Base-by-base conservation (phyloP, 441 rosid genomes). In the Populus hybrid region DNA sequence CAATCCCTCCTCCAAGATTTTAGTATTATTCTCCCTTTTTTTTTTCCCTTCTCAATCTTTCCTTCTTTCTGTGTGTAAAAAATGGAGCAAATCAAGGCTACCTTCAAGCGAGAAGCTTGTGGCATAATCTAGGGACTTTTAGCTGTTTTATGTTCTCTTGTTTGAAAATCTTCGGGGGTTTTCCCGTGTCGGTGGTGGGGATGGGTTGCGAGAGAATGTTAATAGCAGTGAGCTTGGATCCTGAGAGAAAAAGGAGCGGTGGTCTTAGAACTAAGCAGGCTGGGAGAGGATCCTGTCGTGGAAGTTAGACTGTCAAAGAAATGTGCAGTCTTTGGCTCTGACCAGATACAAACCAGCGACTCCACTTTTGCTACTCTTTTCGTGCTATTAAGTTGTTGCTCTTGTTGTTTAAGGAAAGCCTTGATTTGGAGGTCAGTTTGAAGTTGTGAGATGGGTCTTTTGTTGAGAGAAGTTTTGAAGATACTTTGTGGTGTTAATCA, bases 231-330 rank as follows among this genome's bases (percentile, higher is more conserved):
- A 92, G 89, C 86, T 92, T 94, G 92, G 99, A 95, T 88, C 97
- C 99, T 77, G 97, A 92, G 75, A 86, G 99, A 82, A 94, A 91
- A 86, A 91, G 93, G 75, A 90, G 95, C 78, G 99, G 97, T 8
- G 99, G 95, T 46, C 89, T 92, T 75, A 90, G 97, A 85, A 94
- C 98, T 16, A 91, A 91, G 82, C 99, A 95, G 82, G 99, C 99
- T 32, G 99, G 99, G 40, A 77, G 99, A 87, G 98, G 97, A 74
- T 95, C 99, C 71, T 95, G 99, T 90, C 90, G 99, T 50, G 98
- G 99, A 73, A 95, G 99, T 90, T 95, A 95, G 98, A 68, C 74
- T 18, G 6, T 23, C 21, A n/a, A 63, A 16, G 63, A 10, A 14
- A 24, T 50, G 72, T 67, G 78, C 64, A n/a, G 69, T 46, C 64